Conservation (phyloP, 805 yeast species). For the Ogataea naganishii region DNA sequence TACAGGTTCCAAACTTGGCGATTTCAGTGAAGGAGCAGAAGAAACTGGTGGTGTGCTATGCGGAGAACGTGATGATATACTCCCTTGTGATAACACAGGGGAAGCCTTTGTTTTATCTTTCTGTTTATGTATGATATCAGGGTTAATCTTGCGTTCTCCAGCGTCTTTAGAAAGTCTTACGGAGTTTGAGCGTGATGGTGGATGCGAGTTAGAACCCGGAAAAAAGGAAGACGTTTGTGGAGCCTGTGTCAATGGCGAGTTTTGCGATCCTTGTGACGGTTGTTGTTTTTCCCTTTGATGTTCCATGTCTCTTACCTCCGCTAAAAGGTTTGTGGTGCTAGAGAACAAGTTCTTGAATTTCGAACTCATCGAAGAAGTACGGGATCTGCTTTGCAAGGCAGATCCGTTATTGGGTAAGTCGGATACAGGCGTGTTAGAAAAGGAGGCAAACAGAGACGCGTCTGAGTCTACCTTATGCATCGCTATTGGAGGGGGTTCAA, state of each 20-base stretch:
- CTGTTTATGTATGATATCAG: conserved; percentile 3
- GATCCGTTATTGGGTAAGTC: conserved; percentile 7
- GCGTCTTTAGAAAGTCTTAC: no score
- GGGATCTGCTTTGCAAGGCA: conserved; percentile 9
- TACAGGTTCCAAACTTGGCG: conserved; percentile 8
- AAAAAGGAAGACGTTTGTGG: conserved; percentile 1
- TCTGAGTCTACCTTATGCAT: conserved; percentile 16
- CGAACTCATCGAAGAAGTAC: conserved; percentile 20
- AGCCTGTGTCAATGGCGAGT: background rate
- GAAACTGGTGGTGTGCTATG: conserved; percentile 10
- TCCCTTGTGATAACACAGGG: background rate
- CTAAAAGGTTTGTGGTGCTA: conserved; percentile 5
- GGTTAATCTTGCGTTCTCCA: no score
- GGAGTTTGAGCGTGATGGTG: no score
- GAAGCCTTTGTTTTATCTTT: background rate
- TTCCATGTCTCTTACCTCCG: background rate
- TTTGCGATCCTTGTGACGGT: conserved; percentile 1
- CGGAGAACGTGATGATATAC: background rate
- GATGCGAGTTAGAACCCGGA: background rate
- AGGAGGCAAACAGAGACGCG: conserved; percentile 13
- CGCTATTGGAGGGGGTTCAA: no score
- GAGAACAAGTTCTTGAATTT: conserved; percentile 21
- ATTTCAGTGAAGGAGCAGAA: conserved; percentile 9
- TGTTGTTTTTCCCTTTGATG: conserved; percentile 5
- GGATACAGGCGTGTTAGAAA: conserved; percentile 12